Conservation (phyloP, 805 yeast genomes). For the Wickerhamiella siamensis region DNA sequence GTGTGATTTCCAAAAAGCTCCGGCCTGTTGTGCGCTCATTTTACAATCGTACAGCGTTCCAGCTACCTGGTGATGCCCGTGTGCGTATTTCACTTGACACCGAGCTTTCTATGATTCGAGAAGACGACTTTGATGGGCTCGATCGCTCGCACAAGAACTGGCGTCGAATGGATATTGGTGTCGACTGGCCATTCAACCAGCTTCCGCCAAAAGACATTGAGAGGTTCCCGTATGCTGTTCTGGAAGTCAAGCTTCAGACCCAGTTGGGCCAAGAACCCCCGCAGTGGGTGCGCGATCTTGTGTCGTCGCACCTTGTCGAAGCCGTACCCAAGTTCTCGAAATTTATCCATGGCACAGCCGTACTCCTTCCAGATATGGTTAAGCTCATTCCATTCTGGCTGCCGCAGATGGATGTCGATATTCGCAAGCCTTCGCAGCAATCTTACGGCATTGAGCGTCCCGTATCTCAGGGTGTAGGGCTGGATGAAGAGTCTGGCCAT, state of each 20-base stretch:
- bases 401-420: constrained; percentile 93
- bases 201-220: constrained; percentile 73
- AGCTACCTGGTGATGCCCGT: constrained; percentile 97
- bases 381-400: constrained; percentile 89
- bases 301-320: constrained; percentile 84
- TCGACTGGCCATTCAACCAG: constrained; percentile 87
- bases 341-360: constrained; percentile 91
- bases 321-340: constrained; percentile 97
- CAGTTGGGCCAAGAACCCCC: constrained; percentile 99
- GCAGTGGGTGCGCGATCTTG: constrained; percentile 87
- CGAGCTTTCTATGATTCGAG: constrained; percentile 93
- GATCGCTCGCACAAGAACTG: constrained; percentile 87
- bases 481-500: constrained; percentile 7
- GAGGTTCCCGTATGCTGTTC: constrained; percentile 92
- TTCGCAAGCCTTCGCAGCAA: constrained; percentile 68
- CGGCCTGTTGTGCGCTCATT: constrained; percentile 94
- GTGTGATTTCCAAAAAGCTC: constrained; percentile 65
- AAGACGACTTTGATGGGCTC: constrained; percentile 86
- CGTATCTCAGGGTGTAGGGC: constrained; percentile 7
- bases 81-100: constrained; percentile 97
- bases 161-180: constrained; percentile 98
- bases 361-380: constrained; percentile 73
- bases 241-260: constrained; percentile 94
- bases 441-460: constrained; percentile 51
- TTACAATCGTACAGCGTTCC: constrained; percentile 97